These are phyloP conservation scores for Oxytropis ochrocephala DNA, from an alignment of 306 rosid genomes.

Conservation along the genomic window DNA sequence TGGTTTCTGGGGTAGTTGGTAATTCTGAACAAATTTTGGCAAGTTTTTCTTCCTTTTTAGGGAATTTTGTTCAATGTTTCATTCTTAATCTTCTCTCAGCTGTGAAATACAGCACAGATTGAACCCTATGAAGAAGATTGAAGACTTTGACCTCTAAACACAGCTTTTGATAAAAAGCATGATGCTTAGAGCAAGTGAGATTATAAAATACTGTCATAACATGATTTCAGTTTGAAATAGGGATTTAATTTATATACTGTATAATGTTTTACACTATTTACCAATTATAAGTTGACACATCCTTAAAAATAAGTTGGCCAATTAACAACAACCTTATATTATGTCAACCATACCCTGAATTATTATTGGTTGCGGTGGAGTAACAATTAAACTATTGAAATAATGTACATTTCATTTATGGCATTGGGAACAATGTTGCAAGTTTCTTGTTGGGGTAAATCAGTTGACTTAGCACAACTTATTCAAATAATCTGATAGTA, in stretches of 20 bases:
- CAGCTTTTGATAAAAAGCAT: neutral
- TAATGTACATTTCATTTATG: neutral
- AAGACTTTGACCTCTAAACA: neutral
- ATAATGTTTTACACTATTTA: too few relatives aligned
- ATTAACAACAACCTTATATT: too few relatives aligned
- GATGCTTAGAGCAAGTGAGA: neutral
- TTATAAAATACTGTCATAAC: neutral
- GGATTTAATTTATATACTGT: too few relatives aligned
- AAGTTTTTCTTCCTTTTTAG: neutral
- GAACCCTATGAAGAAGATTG: neutral
- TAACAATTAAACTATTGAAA: too few relatives aligned
- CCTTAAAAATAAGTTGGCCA: too few relatives aligned
- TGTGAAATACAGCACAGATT: neutral
- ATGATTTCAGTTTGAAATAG: neutral
- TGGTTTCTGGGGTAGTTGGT: neutral
- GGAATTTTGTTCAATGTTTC: neutral
- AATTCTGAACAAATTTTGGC: neutral
- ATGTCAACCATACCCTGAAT: too few relatives aligned
- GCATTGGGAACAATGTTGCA: neutral
- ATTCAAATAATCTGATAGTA: neutral
- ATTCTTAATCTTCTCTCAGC: constrained; percentile 2
- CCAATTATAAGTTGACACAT: too few relatives aligned
- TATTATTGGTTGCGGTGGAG: too few relatives aligned
- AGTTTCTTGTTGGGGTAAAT: neutral
- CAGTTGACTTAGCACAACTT: neutral